These are phyloP conservation scores for Penicillium sp. DNA, from an alignment of 2,329 filamentous ascomycete species.

Conservation along the genomic window DNA sequence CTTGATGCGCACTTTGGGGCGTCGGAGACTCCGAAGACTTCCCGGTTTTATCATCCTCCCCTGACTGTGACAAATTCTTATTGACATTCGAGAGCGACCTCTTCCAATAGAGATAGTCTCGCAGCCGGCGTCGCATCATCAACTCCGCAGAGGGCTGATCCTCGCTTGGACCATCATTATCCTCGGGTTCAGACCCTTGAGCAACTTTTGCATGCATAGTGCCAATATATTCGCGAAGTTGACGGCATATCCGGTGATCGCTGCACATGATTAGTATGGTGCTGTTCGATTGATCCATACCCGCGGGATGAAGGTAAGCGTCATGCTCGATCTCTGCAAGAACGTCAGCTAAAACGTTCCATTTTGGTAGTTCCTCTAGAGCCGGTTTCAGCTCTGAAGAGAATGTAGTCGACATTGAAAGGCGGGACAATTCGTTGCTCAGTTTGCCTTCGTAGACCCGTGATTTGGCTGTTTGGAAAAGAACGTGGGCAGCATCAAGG, in stretches of 20 bases:
- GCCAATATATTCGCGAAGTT: constrained; percentile 85
- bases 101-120: constrained; percentile 88
- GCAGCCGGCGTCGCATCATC: constrained; percentile 85
- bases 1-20: constrained; percentile 45
- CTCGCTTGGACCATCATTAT: constrained; percentile 51
- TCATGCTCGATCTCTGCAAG: constrained; percentile 91
- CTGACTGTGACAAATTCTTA: constrained; percentile 37
- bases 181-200: constrained; percentile 43
- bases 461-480: constrained; percentile 84
- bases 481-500: constrained; percentile 86
- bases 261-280: constrained; percentile 94
- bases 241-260: constrained; percentile 77
- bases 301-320: constrained; percentile 72
- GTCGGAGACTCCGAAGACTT: constrained; percentile 23
- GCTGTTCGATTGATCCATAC: constrained; percentile 81
- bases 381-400: constrained; percentile 69
- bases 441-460: constrained; percentile 78
- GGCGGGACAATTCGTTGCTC: constrained; percentile 51
- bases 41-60: constrained; percentile 21
- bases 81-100: constrained; percentile 82
- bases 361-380: constrained; percentile 92
- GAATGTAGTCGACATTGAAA: constrained; percentile 47
- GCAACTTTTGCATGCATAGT: constrained; percentile 71
- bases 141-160: constrained; percentile 69
- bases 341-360: constrained; percentile 82